Percentiles rank a stretch among this genome's conserved stretches.
Evolutionary conservation across 1,284 basidiomycete genomes (phyloP).

Genomic region (Fomitopsis palustris): DNA sequence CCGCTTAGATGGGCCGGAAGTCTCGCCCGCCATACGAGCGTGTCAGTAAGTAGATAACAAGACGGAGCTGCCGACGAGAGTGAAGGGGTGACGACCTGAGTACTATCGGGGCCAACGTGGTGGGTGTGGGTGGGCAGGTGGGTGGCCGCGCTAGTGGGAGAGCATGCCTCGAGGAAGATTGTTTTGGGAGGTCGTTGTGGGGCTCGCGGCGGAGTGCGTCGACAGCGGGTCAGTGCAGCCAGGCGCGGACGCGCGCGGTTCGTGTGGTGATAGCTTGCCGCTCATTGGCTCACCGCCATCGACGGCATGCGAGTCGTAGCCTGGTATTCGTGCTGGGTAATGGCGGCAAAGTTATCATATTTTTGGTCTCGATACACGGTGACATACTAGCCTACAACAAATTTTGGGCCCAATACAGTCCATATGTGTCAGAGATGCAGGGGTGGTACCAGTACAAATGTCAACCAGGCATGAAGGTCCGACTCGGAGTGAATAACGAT

Average conservation of each 20-base stretch:
- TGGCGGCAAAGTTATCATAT: not conserved
- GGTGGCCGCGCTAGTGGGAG: not conserved
- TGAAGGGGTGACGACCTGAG: not conserved
- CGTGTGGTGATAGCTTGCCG: not conserved
- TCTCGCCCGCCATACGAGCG: slow-evolving; percentile 2
- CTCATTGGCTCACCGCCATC: not conserved
- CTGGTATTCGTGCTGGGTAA: not conserved
- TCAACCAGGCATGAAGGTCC: slow-evolving; percentile 1
- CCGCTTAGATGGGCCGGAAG: slow-evolving; percentile 28
- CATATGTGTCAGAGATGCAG: not conserved
- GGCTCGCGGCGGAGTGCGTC: not conserved
- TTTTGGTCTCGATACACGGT: not conserved
- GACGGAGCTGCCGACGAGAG: not conserved
- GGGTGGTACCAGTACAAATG: not conserved
- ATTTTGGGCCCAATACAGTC: not conserved
- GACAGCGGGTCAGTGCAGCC: not conserved
- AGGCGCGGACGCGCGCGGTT: not conserved
- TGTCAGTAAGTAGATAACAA: not conserved
- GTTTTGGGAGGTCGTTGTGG: not conserved
- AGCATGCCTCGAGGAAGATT: not conserved
- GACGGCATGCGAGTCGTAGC: not conserved
- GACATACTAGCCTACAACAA: not conserved
- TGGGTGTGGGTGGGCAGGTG: not conserved
- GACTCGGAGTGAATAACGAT: not conserved
- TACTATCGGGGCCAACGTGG: not conserved